These are phyloP conservation scores for Globomyces sp. DNA, from an alignment of 371 early-diverging fungal species.

Conservation along the genomic window DNA sequence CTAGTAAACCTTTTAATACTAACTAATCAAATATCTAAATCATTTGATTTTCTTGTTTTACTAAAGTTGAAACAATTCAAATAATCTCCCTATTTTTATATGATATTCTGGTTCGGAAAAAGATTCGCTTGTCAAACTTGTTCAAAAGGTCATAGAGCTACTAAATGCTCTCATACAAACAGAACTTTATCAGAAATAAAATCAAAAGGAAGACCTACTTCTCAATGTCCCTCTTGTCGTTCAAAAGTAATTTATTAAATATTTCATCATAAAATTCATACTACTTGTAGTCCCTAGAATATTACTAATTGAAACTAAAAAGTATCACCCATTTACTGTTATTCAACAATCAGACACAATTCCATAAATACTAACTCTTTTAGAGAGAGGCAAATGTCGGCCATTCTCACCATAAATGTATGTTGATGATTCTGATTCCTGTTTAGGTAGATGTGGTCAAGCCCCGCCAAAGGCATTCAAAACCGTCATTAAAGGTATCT, in stretches of 20 bases:
- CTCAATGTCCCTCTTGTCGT: slow-evolving; percentile 14
- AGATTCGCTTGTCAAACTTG: slow-evolving; percentile 9
- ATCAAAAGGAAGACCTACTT: slow-evolving; percentile 12
- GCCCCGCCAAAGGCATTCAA: slow-evolving; percentile 11
- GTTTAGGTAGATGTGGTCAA: neutral
- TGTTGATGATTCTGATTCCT: too few relatives aligned
- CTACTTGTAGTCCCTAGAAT: too few relatives aligned
- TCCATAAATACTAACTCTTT: too few relatives aligned
- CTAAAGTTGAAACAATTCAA: too few relatives aligned
- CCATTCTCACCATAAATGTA: slow-evolving; percentile 13
- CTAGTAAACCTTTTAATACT: too few relatives aligned
- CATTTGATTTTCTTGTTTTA: neutral
- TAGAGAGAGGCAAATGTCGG: neutral
- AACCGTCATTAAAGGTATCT: slow-evolving; percentile 6
- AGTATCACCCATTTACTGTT: too few relatives aligned
- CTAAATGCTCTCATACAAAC: slow-evolving; percentile 15
- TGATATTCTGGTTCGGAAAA: slow-evolving; percentile 10
- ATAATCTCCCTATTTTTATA: neutral
- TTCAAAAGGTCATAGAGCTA: slow-evolving; percentile 13
- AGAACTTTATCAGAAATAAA: slow-evolving; percentile 14
- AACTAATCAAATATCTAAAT: too few relatives aligned
- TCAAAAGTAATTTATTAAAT: neutral
- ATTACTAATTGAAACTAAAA: too few relatives aligned
- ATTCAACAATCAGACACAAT: too few relatives aligned
- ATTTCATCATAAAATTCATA: too few relatives aligned